These are phyloP conservation scores for Leccinum barrowsii DNA, from an alignment of 768 basidiomycete genomes.

Conservation along the genomic window DNA sequence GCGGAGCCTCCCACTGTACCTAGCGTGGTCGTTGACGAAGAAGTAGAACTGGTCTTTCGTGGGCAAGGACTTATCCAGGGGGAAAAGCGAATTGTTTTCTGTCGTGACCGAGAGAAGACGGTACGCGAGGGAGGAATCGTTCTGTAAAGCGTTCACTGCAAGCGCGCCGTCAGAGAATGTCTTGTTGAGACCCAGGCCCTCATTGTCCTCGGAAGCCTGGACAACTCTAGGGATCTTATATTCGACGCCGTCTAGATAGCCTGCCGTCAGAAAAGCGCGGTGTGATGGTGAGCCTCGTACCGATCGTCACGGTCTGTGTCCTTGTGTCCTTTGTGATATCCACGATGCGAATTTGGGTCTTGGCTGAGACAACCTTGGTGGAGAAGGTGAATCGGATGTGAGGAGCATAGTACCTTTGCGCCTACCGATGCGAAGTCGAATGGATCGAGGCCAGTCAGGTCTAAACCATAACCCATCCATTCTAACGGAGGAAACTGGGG, in stretches of 20 bases:
- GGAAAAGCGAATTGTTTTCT: neutral
- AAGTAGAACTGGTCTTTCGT: neutral
- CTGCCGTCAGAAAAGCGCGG: neutral
- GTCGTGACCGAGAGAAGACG: neutral
- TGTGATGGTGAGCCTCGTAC: neutral
- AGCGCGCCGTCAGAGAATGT: neutral
- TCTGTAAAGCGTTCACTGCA: neutral
- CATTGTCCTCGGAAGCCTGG: neutral
- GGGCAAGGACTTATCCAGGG: neutral
- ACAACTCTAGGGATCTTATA: neutral
- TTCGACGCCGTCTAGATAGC: neutral
- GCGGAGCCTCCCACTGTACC: neutral
- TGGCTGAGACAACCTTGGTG: too few relatives aligned
- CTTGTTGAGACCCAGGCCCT: neutral
- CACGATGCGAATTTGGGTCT: neutral
- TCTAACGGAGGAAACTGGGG: neutral
- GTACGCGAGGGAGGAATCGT: neutral
- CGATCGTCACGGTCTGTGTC: neutral
- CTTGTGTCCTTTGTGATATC: neutral
- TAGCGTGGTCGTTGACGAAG: neutral
- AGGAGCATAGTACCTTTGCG: too few relatives aligned
- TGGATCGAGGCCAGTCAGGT: neutral
- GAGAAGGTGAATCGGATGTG: too few relatives aligned
- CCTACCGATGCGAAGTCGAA: neutral
- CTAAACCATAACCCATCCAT: neutral